phyloP scores from a whole-genome alignment of 2,329 filamentous ascomycete genomes.

The Trichoderma endophyticum region DNA sequence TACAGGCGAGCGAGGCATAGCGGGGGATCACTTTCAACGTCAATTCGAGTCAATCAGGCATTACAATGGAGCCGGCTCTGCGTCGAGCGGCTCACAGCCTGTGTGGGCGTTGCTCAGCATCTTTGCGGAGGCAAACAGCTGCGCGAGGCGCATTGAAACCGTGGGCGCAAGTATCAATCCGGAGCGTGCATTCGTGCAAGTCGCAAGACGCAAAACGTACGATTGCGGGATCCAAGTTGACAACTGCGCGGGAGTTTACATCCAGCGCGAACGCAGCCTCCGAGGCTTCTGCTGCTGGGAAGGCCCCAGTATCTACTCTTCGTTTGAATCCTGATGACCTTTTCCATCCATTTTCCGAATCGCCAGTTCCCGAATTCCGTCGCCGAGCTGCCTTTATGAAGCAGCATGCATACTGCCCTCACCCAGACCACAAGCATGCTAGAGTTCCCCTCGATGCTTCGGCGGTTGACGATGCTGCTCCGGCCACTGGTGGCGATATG shows the following conservation, averaged over 20 bases:
- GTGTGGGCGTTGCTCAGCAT: slow-evolving; percentile 41
- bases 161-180: slow-evolving; percentile 30
- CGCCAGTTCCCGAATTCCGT: slow-evolving; percentile 84
- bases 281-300: slow-evolving; percentile 30
- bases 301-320: slow-evolving; percentile 26
- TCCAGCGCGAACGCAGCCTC: slow-evolving; percentile 28
- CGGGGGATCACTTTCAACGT: not conserved
- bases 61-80: slow-evolving; percentile 40
- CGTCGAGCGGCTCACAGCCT: slow-evolving; percentile 39
- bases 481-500: slow-evolving; percentile 50
- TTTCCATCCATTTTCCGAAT: slow-evolving; percentile 88
- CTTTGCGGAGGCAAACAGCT: slow-evolving; percentile 32
- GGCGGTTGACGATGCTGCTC: slow-evolving; percentile 60
- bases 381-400: slow-evolving; percentile 86
- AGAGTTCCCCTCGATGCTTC: slow-evolving; percentile 62
- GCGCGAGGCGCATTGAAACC: slow-evolving; percentile 24
- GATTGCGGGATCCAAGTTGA: slow-evolving; percentile 22
- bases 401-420: slow-evolving; percentile 89
- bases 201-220: slow-evolving; percentile 21
- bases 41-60: slow-evolving; percentile 19
- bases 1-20: not conserved
- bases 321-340: slow-evolving; percentile 71
- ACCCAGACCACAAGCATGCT: slow-evolving; percentile 79
- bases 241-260: slow-evolving; percentile 30
- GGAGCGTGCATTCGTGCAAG: slow-evolving; percentile 29